Base-by-base conservation (phyloP, 495 filamentous ascomycete genomes). In the Aspergillus bertholletiae region DNA sequence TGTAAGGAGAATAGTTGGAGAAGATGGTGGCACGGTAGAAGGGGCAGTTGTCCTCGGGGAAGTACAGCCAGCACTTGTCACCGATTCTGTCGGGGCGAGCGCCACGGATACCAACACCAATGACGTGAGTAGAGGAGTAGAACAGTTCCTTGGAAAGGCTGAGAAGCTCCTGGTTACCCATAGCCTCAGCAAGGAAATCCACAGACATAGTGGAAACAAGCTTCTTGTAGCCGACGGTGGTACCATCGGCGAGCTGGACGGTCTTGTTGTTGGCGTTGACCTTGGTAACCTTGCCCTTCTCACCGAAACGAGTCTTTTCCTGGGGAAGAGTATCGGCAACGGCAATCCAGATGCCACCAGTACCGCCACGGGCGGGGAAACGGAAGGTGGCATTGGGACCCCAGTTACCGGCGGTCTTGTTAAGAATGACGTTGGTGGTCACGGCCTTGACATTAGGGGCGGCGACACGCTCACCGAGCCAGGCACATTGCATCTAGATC, bases 11-110 rank as follows among this genome's bases (percentile, higher is more conserved):
- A 82, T 99, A 99, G 85, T 99, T 99, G 75, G 94, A 97, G 85
- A 99, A 99, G 77, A 99, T 97, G 58, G 94, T 99, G 66, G 94
- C 94, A 64, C 94, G 91, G 81, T 99, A 99, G 85, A 99, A 99
- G 68, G 91, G 92, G 81, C 92, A 96, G 84, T 99, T 85, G 73
- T 96, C 86, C 71, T 99, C 95, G 59, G 94, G 94, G 86, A 97
- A 99, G 84, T 99, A 99, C 51, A 99, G 84, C 90, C 94, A 99
- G 86, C 94, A 99, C 81, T 99, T 99, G 79, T 99, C 94, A 46
- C 94, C 94, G 60, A 99, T 99, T 57, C 90, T 85, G 71, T 96
- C 88, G n/a, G 94, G 94, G 53, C 94, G 90, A 58, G 79, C 78
- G 60, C 94, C 94, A 67, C 94, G 90, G 67, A 99, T 78, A 73